A percentile compares a stretch with the other conserved stretches of the same genome.
These are phyloP conservation scores for Fragilaria radians DNA, from an alignment of 108 stramenopile species.

Conservation along the genomic window DNA sequence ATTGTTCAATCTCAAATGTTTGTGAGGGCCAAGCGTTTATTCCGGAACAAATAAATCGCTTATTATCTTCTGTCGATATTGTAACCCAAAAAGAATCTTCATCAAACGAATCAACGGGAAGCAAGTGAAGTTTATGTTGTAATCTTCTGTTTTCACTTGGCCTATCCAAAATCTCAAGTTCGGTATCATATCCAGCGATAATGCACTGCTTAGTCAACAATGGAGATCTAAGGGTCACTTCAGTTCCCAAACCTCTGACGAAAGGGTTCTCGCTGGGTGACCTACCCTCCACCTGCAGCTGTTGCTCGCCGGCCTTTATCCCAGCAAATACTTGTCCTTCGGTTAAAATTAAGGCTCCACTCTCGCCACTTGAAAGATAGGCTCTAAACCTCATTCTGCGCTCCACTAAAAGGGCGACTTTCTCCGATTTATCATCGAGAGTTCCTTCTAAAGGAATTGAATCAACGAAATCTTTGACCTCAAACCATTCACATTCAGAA, in stretches of 20 bases:
- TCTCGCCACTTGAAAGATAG: constrained; percentile 23
- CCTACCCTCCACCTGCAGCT: background rate
- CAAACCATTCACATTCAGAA: constrained; percentile 52
- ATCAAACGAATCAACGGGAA: background rate
- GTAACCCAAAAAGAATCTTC: constrained; percentile 56
- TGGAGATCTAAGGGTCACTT: constrained; percentile 22
- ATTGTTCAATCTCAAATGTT: constrained; percentile 52
- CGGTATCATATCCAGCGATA: constrained; percentile 36
- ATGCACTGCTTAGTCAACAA: background rate
- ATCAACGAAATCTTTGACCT: constrained; percentile 40
- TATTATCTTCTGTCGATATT: constrained; percentile 26
- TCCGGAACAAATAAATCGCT: constrained; percentile 24
- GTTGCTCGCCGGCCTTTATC: constrained; percentile 44
- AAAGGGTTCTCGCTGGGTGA: constrained; percentile 29
- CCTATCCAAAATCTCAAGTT: constrained; percentile 10
- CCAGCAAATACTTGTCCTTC: constrained; percentile 81
- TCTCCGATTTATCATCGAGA: background rate
- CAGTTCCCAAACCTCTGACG: constrained; percentile 9
- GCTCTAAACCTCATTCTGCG: constrained; percentile 70
- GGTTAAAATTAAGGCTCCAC: constrained; percentile 53
- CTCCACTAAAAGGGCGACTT: constrained; percentile 21
- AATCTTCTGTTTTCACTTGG: background rate
- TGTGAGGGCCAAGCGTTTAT: constrained; percentile 2
- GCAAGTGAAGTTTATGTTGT: background rate
- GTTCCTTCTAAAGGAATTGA: constrained; percentile 16